phyloP scores from a whole-genome alignment of 1,284 basidiomycete species.

The Mycena citricolor region DNA sequence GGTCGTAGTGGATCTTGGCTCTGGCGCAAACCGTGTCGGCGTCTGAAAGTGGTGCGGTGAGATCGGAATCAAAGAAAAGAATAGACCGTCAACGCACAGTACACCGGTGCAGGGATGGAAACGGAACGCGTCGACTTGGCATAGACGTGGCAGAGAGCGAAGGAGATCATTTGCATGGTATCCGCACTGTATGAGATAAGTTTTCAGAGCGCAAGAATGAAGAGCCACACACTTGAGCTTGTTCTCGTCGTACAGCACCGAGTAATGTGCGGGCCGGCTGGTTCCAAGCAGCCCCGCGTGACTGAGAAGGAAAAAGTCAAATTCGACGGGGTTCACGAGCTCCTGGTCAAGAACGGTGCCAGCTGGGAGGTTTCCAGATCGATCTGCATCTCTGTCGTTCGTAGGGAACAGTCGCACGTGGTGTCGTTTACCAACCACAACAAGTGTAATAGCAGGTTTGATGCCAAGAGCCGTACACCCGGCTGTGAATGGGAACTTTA shows the following conservation, averaged over 20 bases:
- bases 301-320: slow-evolving; percentile 66
- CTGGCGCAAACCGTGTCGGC: slow-evolving; percentile 44
- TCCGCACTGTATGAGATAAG: slow-evolving; percentile 43
- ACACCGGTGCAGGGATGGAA: slow-evolving; percentile 80
- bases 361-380: slow-evolving; percentile 64
- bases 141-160: slow-evolving; percentile 79
- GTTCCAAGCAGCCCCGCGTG: slow-evolving; percentile 59
- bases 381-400: slow-evolving; percentile 43
- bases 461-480: slow-evolving; percentile 46
- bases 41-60: slow-evolving; percentile 25
- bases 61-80: background rate
- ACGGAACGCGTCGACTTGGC: slow-evolving; percentile 80
- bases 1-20: slow-evolving; percentile 41
- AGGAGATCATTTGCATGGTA: slow-evolving; percentile 66
- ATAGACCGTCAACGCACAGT: slow-evolving; percentile 52
- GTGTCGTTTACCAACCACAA: slow-evolving; percentile 57
- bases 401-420: slow-evolving; percentile 37
- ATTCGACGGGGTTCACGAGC: slow-evolving; percentile 64
- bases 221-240: slow-evolving; percentile 23
- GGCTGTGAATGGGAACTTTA: slow-evolving; percentile 27
- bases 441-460: slow-evolving; percentile 52
- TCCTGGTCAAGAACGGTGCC: slow-evolving; percentile 70
- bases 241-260: slow-evolving; percentile 28
- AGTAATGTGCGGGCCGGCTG: slow-evolving; percentile 42
- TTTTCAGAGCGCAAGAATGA: background rate